A percentile compares a stretch with the other conserved stretches of the same genome.
phyloP scores from a whole-genome alignment of 176 grass and related monocot genomes.

The Avena eriantha region DNA sequence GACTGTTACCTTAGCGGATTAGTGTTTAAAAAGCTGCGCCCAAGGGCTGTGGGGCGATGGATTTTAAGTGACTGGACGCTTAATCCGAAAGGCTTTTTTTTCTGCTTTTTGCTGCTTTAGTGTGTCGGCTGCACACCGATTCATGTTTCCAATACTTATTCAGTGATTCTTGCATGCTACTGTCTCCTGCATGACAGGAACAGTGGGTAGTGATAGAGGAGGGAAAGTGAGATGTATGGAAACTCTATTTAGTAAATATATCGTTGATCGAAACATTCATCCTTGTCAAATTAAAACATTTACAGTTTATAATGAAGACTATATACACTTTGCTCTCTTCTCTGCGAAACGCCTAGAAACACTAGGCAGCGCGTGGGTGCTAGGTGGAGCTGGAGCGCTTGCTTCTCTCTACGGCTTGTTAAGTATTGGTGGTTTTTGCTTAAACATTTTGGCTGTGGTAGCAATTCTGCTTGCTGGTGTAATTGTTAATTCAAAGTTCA shows the following conservation, averaged over 20 bases:
- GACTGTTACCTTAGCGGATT: conserved; percentile 1
- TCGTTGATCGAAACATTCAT: not conserved
- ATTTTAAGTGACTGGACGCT: not conserved
- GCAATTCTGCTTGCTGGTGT: not conserved
- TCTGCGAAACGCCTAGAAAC: not conserved
- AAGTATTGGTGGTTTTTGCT: too few relatives aligned
- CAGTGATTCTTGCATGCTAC: too few relatives aligned
- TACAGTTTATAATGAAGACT: not conserved
- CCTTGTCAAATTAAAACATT: not conserved
- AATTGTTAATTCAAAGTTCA: not conserved
- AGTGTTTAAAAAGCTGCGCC: not conserved
- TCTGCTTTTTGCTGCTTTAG: not conserved
- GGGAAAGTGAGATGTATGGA: too few relatives aligned
- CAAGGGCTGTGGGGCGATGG: not conserved
- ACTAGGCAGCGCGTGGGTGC: not conserved
- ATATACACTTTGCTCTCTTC: not conserved
- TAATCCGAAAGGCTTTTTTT: not conserved
- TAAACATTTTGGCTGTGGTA: too few relatives aligned
- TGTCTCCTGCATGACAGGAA: too few relatives aligned
- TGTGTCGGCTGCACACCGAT: not conserved
- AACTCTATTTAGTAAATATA: not conserved
- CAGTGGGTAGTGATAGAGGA: too few relatives aligned
- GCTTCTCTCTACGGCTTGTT: not conserved
- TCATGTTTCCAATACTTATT: not conserved
- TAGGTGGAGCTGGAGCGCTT: too few relatives aligned